Evolutionary conservation across 352 stramenopile genomes (phyloP).

Genomic region (Globisporangium rhizosaccharum): DNA sequence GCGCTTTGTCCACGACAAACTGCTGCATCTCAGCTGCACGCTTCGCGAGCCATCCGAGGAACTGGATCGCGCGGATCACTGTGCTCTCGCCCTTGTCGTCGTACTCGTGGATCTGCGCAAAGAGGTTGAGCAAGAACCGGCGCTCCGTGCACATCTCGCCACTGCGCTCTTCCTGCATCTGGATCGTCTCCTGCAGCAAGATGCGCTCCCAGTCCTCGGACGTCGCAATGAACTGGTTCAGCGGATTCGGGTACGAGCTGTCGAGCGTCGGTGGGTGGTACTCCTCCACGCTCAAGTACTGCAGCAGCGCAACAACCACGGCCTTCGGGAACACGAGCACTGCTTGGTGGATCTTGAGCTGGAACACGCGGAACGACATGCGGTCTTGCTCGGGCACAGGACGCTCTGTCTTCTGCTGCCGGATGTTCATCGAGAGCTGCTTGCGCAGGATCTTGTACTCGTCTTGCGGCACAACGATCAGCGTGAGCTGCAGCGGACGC

Average conservation of each 20-base stretch:
- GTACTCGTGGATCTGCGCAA: conserved; percentile 81
- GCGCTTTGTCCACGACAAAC: conserved; percentile 27
- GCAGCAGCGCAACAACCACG: conserved; percentile 57
- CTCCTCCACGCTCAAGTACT: conserved; percentile 71
- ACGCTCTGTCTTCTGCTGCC: conserved; percentile 75
- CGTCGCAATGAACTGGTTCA: conserved; percentile 41
- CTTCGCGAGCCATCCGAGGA: conserved; percentile 70
- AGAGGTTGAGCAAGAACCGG: conserved; percentile 77
- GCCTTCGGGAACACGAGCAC: conserved; percentile 67
- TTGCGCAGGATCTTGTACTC: conserved; percentile 70
- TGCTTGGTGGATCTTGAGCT: conserved; percentile 80
- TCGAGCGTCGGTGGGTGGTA: conserved; percentile 54
- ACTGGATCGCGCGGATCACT: conserved; percentile 80
- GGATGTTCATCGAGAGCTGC: conserved; percentile 82
- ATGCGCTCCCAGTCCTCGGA: conserved; percentile 47
- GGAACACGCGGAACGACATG: conserved; percentile 84
- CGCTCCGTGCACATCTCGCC: conserved; percentile 76
- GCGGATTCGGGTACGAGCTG: conserved; percentile 39
- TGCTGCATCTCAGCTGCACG: conserved; percentile 63
- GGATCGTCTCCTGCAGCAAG: conserved; percentile 49
- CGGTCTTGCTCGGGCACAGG: conserved; percentile 79
- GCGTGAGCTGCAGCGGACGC: conserved; percentile 62
- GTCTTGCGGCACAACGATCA: conserved; percentile 65
- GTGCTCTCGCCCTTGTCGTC: conserved; percentile 85
- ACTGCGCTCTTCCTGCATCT: conserved; percentile 53